phyloP scores from a whole-genome alignment of 2,329 filamentous ascomycete species.

The Alternaria arborescens region DNA sequence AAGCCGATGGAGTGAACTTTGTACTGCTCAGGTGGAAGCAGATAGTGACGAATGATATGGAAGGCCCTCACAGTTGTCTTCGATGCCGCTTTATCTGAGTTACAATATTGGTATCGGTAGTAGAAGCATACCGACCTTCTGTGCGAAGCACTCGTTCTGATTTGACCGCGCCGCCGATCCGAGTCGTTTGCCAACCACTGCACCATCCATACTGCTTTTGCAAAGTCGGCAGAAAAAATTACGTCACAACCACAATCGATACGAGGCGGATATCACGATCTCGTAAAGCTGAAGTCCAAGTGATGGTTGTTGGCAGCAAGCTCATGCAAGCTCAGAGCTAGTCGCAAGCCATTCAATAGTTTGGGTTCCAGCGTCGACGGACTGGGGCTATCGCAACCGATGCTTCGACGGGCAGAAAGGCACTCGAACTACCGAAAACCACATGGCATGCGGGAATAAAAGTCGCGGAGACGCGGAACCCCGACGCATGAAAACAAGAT shows the following conservation, averaged over 20 bases:
- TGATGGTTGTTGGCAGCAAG: not conserved
- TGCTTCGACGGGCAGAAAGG: not conserved
- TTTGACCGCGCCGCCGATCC: not conserved
- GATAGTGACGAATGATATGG: not conserved
- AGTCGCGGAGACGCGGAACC: conserved; percentile 15
- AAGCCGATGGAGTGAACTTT: not conserved
- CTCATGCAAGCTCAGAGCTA: not conserved
- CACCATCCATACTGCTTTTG: not conserved
- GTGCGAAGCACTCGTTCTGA: not conserved
- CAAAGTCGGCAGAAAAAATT: not conserved
- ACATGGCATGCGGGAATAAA: not conserved
- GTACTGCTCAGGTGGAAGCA: not conserved
- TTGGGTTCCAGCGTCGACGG: not conserved
- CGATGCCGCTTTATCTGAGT: not conserved
- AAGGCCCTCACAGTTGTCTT: not conserved
- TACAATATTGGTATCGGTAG: not conserved
- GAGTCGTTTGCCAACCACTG: not conserved
- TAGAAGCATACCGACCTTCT: not conserved
- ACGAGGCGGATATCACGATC: not conserved
- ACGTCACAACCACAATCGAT: conserved; percentile 2
- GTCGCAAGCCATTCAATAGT: conserved; percentile 6
- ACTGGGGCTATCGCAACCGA: not conserved
- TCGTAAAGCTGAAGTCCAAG: conserved; percentile 1
- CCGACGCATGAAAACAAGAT: conserved; percentile 8
- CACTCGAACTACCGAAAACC: not conserved